Base-by-base conservation (phyloP, 352 stramenopile species). In the Phytophthora citrophthora region DNA sequence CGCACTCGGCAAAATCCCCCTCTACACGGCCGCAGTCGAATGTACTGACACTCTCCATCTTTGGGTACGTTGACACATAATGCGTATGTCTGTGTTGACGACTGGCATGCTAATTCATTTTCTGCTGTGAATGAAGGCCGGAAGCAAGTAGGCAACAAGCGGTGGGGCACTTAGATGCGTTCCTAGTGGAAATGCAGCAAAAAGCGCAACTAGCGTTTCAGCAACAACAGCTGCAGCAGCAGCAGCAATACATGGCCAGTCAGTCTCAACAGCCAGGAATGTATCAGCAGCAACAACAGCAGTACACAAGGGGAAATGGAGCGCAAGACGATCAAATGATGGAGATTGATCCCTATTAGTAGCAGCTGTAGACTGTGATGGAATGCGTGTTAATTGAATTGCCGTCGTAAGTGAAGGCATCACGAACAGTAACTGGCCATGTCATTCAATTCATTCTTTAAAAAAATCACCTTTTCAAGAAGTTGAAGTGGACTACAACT, bases 1-100 rank as follows among this genome's bases (percentile, higher is more conserved):
- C 79, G 10, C 49, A 64, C 56, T 52, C 55, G 15, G 32, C 72
- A 6, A 54, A 67, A 20, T 61, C 69, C 13, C 26, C 62, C 12
- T 55, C 51, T 26, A 15, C 52, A 7, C 54, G 27, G 41, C 49
- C 57, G 5, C n/a, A 56, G 8, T 70, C 72, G 1, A 56, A 81
- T 16, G 68, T 76, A 15, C 53, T 79, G 5, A 91, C 74, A 18
- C 51, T 95, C n/a, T 87, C 79, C 4, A 93, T 95, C 53, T 91
- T 90, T 43, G 87, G 84, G 79, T 92, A 76, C 29, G 62, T 61
- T 44, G 24, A 27, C 18, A 20, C 31, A 3, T 20, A 5, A 44
- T 11, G 32, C 20, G 20, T 20, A 20, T 20, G 20, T 20, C 3
- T 24, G 9, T 16, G 6, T 40, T 32, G 29, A 24, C 9, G n/a